These are phyloP conservation scores for Populus tomentosa DNA, from an alignment of 441 rosid genomes.

Conservation along the genomic window DNA sequence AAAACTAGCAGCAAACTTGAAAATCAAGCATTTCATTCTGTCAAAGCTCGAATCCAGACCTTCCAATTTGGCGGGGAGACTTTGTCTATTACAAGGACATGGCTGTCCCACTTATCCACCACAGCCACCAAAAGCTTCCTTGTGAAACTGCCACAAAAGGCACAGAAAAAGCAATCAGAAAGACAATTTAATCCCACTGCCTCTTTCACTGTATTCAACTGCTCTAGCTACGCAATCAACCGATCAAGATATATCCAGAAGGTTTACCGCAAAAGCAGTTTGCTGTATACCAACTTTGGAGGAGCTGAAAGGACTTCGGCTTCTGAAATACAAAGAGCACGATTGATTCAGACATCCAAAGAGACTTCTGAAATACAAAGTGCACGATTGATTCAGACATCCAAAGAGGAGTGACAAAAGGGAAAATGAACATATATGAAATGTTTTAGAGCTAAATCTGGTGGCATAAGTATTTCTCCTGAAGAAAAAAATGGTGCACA, in stretches of 20 bases:
- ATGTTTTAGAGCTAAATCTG: not conserved
- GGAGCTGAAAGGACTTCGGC: conserved; percentile 97
- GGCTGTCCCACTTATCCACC: conserved; percentile 76
- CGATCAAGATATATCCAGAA: not conserved
- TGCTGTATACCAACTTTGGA: conserved; percentile 94
- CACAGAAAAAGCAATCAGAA: conserved; percentile 16
- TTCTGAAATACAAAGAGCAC: conserved; percentile 42
- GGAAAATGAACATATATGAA: not conserved
- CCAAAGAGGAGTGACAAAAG: not conserved
- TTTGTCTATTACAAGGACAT: conserved; percentile 66
- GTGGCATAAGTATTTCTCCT: not conserved
- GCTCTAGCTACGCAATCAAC: conserved; percentile 8
- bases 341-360: not conserved
- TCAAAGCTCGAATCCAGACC: conserved; percentile 34
- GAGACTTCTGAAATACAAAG: conserved; percentile 49
- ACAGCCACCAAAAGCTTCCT: conserved; percentile 87
- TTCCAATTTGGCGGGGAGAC: conserved; percentile 79
- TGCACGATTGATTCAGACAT: not conserved
- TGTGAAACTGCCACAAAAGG: conserved; percentile 55
- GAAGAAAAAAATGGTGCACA: not conserved
- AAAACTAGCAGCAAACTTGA: not conserved
- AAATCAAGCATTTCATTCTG: not conserved
- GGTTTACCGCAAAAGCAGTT: conserved; percentile 70
- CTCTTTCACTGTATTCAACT: not conserved
- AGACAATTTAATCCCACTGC: not conserved